phyloP scores from a whole-genome alignment of 441 rosid genomes.

The Lagerstroemia fauriei region DNA sequence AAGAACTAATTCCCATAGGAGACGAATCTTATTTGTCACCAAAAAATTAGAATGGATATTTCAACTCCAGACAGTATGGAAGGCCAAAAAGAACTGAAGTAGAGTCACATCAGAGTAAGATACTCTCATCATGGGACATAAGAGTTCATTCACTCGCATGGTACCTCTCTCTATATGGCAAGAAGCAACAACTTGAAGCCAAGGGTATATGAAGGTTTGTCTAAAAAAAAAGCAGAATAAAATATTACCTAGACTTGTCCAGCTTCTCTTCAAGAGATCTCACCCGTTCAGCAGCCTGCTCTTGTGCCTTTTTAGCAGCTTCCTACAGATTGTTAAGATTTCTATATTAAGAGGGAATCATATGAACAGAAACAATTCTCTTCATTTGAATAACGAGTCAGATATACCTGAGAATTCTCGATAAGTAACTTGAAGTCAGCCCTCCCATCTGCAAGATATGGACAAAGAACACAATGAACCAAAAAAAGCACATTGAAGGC shows the following conservation, averaged over 20 bases:
- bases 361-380: background rate
- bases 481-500: background rate
- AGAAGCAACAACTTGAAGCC: background rate
- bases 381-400: slow-evolving; percentile 3
- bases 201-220: background rate
- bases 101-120: background rate
- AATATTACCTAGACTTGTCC: slow-evolving; percentile 61
- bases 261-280: slow-evolving; percentile 81
- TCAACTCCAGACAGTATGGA: background rate
- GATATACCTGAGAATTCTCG: slow-evolving; percentile 80
- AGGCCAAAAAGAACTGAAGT: background rate
- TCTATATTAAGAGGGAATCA: background rate
- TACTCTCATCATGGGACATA: background rate
- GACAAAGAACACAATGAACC: no score
- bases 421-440: slow-evolving; percentile 62
- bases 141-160: background rate
- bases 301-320: slow-evolving; percentile 74
- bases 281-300: slow-evolving; percentile 64
- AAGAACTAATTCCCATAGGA: background rate
- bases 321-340: slow-evolving; percentile 46
- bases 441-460: slow-evolving; percentile 49
- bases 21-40: background rate
- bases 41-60: background rate
- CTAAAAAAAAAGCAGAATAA: background rate
- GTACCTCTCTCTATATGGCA: background rate